phyloP scores from a whole-genome alignment of 768 basidiomycete species.

The Crucibulum laeve region DNA sequence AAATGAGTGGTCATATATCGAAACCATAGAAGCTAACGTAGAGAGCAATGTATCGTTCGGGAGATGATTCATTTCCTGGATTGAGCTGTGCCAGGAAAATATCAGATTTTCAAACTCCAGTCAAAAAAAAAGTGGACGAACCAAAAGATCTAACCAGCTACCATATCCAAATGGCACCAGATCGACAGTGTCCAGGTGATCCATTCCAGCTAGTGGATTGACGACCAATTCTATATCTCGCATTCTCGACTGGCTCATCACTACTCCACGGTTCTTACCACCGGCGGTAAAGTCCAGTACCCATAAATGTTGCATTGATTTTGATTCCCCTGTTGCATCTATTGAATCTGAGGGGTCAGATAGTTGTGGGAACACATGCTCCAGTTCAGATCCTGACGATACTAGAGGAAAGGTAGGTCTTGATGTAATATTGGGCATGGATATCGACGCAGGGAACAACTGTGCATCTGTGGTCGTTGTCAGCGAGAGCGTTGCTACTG shows the following conservation, averaged over 20 bases:
- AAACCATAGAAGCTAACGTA: conserved; percentile 49
- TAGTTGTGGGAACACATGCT: conserved; percentile 47
- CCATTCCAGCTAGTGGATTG: conserved; percentile 49
- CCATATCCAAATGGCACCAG: conserved; percentile 44
- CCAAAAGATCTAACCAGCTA: conserved; percentile 67
- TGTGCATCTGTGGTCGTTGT: conserved; percentile 27
- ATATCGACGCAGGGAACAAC: conserved; percentile 37
- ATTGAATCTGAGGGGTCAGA: conserved; percentile 19
- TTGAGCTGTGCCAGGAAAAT: conserved; percentile 54
- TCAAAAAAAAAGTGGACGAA: conserved; percentile 24
- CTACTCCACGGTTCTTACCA: conserved; percentile 49
- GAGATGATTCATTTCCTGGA: conserved; percentile 36
- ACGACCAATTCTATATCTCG: conserved; percentile 66
- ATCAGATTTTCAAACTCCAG: background rate
- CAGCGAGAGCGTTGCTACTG: conserved; percentile 51
- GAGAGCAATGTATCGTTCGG: conserved; percentile 63
- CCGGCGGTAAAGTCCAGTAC: conserved; percentile 68
- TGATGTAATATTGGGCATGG: conserved; percentile 38
- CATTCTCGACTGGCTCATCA: conserved; percentile 72
- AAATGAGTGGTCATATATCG: background rate
- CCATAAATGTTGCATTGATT: conserved; percentile 44
- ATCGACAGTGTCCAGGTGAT: conserved; percentile 31
- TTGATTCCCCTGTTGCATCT: conserved; percentile 8
- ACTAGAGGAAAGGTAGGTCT: conserved; percentile 54
- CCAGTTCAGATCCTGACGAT: conserved; percentile 38